phyloP scores from a whole-genome alignment of 108 stramenopile species.

The Skeletonema marinoi region DNA sequence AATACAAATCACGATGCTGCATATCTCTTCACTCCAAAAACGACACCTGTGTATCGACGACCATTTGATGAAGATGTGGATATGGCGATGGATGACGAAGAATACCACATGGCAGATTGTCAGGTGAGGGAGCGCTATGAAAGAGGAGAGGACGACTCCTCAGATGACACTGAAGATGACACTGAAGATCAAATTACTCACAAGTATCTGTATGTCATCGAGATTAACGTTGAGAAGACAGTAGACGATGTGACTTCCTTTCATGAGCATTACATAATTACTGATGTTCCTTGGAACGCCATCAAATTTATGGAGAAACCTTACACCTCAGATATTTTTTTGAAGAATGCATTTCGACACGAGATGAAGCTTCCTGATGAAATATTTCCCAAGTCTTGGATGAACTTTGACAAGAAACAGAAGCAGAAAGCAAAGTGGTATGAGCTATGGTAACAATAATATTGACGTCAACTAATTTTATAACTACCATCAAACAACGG shows the following conservation, averaged over 20 bases:
- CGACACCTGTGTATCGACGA: constrained; percentile 33
- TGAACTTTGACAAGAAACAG: constrained; percentile 22
- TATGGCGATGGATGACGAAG: constrained; percentile 12
- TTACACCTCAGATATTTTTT: constrained; percentile 63
- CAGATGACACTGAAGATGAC: constrained; percentile 8
- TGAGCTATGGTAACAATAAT: neutral
- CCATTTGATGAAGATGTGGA: constrained; percentile 16
- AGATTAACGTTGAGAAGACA: constrained; percentile 22
- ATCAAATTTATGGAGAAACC: constrained; percentile 65
- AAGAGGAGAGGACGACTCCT: constrained; percentile 12
- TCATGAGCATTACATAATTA: constrained; percentile 28
- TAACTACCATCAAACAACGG: constrained; percentile 16
- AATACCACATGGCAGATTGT: constrained; percentile 18
- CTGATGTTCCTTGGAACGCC: constrained; percentile 65
- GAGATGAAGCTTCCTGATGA: constrained; percentile 70
- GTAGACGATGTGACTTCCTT: constrained; percentile 4
- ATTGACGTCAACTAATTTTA: neutral
- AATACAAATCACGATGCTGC: constrained; percentile 30
- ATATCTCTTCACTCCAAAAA: constrained; percentile 26
- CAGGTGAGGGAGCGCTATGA: constrained; percentile 29
- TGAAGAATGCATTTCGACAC: constrained; percentile 69
- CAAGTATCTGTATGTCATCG: constrained; percentile 27
- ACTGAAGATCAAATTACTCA: neutral
- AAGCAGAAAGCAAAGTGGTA: neutral
- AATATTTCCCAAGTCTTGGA: constrained; percentile 63